Base-by-base conservation (phyloP, 2,329 filamentous ascomycete genomes). In the Lachnellula suecica region DNA sequence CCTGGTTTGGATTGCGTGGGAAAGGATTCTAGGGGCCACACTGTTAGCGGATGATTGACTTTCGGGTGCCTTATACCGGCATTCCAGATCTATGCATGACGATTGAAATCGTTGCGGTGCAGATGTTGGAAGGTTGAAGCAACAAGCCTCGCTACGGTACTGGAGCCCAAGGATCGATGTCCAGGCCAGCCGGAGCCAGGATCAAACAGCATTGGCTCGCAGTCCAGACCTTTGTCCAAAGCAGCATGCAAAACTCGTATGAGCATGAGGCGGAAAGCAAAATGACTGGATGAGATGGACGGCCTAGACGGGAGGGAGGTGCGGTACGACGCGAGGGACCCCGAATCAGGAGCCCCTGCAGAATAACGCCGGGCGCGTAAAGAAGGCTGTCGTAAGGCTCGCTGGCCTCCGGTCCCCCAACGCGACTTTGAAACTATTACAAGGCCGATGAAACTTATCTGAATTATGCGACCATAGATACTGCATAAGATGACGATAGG, bases 1-100 rank as follows among this genome's bases (percentile, higher is more conserved):
- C 66, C 79, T 73, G 51, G 71, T 72, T 58, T 76, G 74, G 58
- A 84, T 76, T 62, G 75, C 72, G 68, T 84, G 72, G 48, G 82
- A 85, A 58, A 87, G 72, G 44, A 68, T 60, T 63, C 66, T 68
- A n/a, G 46, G 45, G 38, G 46, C 23, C 38, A 29, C 23, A 40
- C n/a, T 31, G 47, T 61, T 59, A 66, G 57, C 55, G 53, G 58
- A 55, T 37, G 34, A n/a, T n/a, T 15, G 17, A 9, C n/a, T 43
- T 43, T 43, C 10, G 25, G 20, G 20, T 13, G 11, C 40, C 19
- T 25, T 25, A 27, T 13, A 25, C 40, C 40, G 40, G 40, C 40
- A 43, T 20, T 43, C 11, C 40, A 43, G 11, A 15, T 15, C 11
- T 38, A 25, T 47, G 31, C 44, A 38, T 43, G 40, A 43, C 20